These are phyloP conservation scores for Dipsacomyces acuminosporus DNA, from an alignment of 371 early-diverging fungal species.

Conservation along the genomic window DNA sequence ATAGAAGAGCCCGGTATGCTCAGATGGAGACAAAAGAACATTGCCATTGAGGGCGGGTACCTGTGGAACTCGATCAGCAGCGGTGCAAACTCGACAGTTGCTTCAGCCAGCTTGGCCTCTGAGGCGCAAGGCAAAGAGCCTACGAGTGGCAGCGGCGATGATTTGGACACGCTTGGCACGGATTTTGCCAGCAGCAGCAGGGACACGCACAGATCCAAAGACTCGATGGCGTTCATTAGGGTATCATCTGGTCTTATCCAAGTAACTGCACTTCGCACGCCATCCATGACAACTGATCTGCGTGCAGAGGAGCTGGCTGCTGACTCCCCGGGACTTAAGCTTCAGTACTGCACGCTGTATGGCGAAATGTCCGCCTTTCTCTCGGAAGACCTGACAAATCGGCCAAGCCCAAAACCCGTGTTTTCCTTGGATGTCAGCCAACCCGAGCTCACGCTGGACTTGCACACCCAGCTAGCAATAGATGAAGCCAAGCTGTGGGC, in stretches of 20 bases:
- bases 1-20: constrained; percentile 33
- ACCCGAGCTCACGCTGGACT: constrained; percentile 32
- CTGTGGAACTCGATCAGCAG: constrained; percentile 33
- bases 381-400: constrained; percentile 34
- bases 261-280: constrained; percentile 26
- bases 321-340: constrained; percentile 21
- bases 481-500: constrained; percentile 31
- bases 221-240: constrained; percentile 37
- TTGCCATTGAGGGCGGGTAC: constrained; percentile 33
- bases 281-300: constrained; percentile 40
- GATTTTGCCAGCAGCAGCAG: constrained; percentile 9
- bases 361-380: constrained; percentile 46
- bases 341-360: constrained; percentile 26
- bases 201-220: constrained; percentile 20
- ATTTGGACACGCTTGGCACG: constrained; percentile 6
- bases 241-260: constrained; percentile 24
- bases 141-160: not conserved
- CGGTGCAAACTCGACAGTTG: constrained; percentile 11
- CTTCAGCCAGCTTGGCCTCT: not conserved
- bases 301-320: constrained; percentile 33
- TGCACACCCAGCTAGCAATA: constrained; percentile 33
- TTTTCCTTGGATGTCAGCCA: constrained; percentile 26
- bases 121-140: not conserved
- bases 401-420: constrained; percentile 36
- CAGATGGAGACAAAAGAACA: constrained; percentile 38